Base-by-base conservation (phyloP, 441 rosid species). In the Mallotus repandus region DNA sequence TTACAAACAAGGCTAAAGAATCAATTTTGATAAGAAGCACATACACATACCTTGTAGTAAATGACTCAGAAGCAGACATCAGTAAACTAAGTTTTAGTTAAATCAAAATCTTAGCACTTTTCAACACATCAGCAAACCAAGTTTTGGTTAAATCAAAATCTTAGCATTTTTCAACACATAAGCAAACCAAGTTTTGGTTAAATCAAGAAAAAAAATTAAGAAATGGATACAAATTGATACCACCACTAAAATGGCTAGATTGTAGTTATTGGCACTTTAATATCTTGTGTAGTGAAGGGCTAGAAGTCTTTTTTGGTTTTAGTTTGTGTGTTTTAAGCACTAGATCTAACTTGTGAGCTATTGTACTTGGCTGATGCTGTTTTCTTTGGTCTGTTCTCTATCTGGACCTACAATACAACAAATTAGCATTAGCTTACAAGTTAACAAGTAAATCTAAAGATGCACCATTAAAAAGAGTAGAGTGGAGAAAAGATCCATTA, bases 211-310 rank as follows among this genome's bases (percentile, higher is more conserved):
- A n/a, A n/a, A n/a, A n/a, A n/a, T n/a, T n/a, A n/a, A n/a, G n/a
- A n/a, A n/a, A n/a, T n/a, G n/a, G n/a, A n/a, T n/a, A n/a, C n/a
- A n/a, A n/a, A n/a, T n/a, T 71, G 19, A 72, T 79, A 63, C 82
- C 78, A 8, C 71, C 38, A 68, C 71, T 72, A 66, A 79, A 69
- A 35, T 76, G 79, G 69, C 80, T 78, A 35, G 89, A 78, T 58
- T 84, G 77, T 75, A 76, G 63, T 14, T 92, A 86, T 53, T 98
- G 84, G 69, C 83, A 79, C 81, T 88, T 86, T 74, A 91, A 80
- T 80, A 91, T 83, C 73, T 93, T 94, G 61, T 82, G 82, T n/a
- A 93, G 81, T 43, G 91, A 86, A 72, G 88, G 77, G 67, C 88
- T 76, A 38, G 91, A 62, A 68, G 78, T 83, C 35, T 73, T 74